Evolutionary conservation across 192 early-diverging fungal genomes (phyloP).

Genomic region (Kickxella alabastrina): DNA sequence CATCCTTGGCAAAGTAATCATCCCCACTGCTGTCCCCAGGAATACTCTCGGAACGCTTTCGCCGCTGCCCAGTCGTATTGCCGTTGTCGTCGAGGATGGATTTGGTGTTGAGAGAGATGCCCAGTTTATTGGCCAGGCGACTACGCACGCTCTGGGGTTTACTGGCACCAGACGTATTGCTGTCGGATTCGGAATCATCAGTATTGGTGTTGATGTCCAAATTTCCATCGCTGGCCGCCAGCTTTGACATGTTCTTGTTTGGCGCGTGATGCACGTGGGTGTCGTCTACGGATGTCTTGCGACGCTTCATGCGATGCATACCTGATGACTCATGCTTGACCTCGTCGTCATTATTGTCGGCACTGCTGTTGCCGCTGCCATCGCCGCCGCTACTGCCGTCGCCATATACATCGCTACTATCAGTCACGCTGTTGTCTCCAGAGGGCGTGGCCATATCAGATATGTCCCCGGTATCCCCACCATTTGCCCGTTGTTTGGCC

Average conservation of each 20-base stretch:
- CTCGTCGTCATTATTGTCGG: constrained; percentile 29
- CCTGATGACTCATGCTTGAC: background rate
- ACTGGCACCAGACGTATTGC: too few relatives aligned
- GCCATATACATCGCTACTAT: constrained; percentile 26
- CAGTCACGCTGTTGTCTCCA: constrained; percentile 17
- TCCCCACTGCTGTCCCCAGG: constrained; percentile 14
- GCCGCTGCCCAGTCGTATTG: background rate
- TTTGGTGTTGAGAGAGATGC: constrained; percentile 8
- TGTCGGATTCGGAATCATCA: constrained; percentile 17
- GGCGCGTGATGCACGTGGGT: background rate
- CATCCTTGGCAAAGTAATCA: constrained; percentile 9
- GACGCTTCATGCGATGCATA: constrained; percentile 28
- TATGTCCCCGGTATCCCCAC: too few relatives aligned
- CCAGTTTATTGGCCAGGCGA: constrained; percentile 7
- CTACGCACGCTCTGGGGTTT: too few relatives aligned
- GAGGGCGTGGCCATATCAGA: too few relatives aligned
- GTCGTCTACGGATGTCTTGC: constrained; percentile 3
- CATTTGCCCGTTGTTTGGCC: too few relatives aligned
- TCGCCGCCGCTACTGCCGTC: constrained; percentile 18
- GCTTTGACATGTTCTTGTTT: constrained; percentile 9
- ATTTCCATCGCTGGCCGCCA: constrained; percentile 26
- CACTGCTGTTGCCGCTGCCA: constrained; percentile 27
- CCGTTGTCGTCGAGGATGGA: constrained; percentile 6
- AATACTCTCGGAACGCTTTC: too few relatives aligned
- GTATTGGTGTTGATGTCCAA: constrained; percentile 25